phyloP scores from a whole-genome alignment of 257 asterid species.

The Petunia secreta region DNA sequence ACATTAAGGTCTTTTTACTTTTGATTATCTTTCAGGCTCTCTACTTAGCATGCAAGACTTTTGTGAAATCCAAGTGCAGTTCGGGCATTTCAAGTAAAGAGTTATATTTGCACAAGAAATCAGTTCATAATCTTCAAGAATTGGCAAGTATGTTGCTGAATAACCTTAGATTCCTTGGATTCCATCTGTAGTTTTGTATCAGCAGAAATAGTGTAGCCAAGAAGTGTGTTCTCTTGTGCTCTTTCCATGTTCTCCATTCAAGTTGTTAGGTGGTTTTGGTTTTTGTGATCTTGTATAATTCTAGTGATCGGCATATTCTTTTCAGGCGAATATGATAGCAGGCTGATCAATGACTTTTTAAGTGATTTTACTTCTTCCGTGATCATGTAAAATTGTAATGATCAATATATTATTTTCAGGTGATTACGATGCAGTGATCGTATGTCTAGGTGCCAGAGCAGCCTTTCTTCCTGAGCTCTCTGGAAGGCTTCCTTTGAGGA shows the following conservation, averaged over 20 bases:
- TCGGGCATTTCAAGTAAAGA: constrained; percentile 42
- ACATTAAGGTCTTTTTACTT: neutral
- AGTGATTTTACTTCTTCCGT: neutral
- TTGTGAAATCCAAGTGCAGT: constrained; percentile 43
- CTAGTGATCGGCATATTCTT: too few species aligned
- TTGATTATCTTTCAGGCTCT: constrained; percentile 60
- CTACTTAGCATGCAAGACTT: constrained; percentile 73
- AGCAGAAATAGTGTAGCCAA: neutral
- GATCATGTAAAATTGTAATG: constrained; percentile 12
- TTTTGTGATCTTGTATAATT: too few species aligned
- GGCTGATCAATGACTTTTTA: too few species aligned
- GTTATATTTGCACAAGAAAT: constrained; percentile 58
- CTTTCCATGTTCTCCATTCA: constrained; percentile 9
- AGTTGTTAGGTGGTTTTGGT: neutral
- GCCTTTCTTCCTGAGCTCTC: constrained; percentile 73
- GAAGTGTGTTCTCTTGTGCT: neutral
- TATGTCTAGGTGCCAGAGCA: constrained; percentile 88
- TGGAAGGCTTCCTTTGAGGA: constrained; percentile 77
- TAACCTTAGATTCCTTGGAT: neutral
- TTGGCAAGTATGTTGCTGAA: constrained; percentile 53
- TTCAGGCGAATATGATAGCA: too few species aligned
- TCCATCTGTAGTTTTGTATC: neutral
- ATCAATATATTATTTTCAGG: constrained; percentile 51
- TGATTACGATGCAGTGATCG: constrained; percentile 73
- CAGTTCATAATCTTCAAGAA: constrained; percentile 57